phyloP scores from a whole-genome alignment of 176 grass and related monocot genomes.

The Elymus sibiricus region DNA sequence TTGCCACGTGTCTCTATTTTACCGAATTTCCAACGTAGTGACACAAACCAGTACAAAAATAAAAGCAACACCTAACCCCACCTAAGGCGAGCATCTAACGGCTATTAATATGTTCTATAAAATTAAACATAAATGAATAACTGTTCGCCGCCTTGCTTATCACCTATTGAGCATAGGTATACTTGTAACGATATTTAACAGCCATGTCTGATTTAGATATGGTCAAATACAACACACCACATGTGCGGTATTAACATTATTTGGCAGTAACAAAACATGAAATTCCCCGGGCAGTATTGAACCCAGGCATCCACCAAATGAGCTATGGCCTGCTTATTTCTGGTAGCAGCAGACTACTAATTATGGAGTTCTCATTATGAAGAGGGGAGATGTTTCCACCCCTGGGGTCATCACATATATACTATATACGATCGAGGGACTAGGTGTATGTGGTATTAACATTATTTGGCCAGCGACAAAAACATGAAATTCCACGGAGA shows the following conservation, averaged over 20 bases:
- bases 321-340: background rate
- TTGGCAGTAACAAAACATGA: background rate
- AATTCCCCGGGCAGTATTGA: background rate
- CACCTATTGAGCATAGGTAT: background rate
- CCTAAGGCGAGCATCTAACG: background rate
- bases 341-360: background rate
- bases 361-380: slow-evolving; percentile 15
- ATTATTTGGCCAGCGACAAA: background rate
- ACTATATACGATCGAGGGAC: background rate
- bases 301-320: background rate
- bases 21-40: background rate
- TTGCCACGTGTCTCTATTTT: background rate
- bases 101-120: background rate
- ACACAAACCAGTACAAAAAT: background rate
- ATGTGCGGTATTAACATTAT: background rate
- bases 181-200: background rate
- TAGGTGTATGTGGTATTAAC: background rate
- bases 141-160: background rate
- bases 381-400: background rate
- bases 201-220: background rate
- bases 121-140: background rate
- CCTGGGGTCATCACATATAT: background rate
- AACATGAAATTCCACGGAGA: background rate
- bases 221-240: background rate
- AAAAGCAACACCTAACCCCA: background rate